Percentiles rank a stretch among this genome's conserved stretches.
Evolutionary conservation across 768 basidiomycete genomes (phyloP).

Genomic region (Lactifluus hygrophoroides): DNA sequence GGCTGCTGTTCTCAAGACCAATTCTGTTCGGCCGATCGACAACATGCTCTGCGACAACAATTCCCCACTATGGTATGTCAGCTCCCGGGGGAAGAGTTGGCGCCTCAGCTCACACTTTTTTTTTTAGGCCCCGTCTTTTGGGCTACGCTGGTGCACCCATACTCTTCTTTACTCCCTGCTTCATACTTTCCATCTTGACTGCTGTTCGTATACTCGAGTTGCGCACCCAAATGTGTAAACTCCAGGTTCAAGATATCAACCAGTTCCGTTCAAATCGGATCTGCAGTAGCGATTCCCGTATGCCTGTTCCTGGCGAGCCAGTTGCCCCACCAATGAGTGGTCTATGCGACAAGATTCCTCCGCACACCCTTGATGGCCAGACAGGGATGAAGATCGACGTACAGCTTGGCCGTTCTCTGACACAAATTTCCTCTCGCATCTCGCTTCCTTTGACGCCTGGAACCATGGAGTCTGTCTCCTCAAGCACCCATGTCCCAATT

Average conservation of each 20-base stretch:
- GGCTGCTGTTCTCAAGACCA: slow-evolving; percentile 34
- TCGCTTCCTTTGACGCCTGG: not conserved
- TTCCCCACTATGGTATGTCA: slow-evolving; percentile 47
- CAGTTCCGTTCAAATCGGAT: not conserved
- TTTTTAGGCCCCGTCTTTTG: slow-evolving; percentile 50
- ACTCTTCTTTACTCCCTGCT: slow-evolving; percentile 42
- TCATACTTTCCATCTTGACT: slow-evolving; percentile 41
- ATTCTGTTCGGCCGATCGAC: slow-evolving; percentile 40
- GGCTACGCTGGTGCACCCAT: slow-evolving; percentile 53
- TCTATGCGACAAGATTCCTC: not conserved
- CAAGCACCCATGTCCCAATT: not conserved
- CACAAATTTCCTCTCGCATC: slow-evolving; percentile 5
- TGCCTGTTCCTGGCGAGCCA: not conserved
- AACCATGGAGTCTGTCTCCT: not conserved
- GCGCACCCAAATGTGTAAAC: not conserved
- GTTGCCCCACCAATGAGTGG: not conserved
- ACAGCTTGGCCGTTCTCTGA: not conserved
- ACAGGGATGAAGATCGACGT: not conserved
- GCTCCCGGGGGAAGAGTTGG: not conserved
- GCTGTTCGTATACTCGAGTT: slow-evolving; percentile 24
- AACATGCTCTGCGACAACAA: slow-evolving; percentile 53
- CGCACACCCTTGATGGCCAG: not conserved
- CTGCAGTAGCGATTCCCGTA: not conserved
- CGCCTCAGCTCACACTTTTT: not conserved
- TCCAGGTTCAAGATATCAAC: not conserved